Evolutionary conservation across 805 yeast genomes (phyloP), one percentile per base, ranked within the genome.

Genomic region (Tetrapisispora nanseiensis): DNA sequence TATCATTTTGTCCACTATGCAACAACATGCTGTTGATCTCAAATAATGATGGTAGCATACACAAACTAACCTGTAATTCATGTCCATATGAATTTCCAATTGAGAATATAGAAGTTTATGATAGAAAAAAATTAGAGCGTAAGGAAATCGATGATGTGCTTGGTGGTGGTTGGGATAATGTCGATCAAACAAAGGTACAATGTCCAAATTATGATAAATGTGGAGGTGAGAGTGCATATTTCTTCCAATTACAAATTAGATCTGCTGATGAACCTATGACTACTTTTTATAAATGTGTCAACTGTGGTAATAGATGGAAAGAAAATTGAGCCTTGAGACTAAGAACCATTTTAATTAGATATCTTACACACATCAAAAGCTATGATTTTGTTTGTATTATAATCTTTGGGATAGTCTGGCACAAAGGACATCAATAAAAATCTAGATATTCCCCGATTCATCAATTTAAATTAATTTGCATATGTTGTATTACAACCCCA

Each of bases 201-300:
- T 90, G 98, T 70, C 96, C 97, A 3, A 61, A 61, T 40, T 71
- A 77, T 34, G 95, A 86, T 44, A 57, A 69, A 2, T 92, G 98
- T 69, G 95, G 86, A 32, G 80, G 82, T 50, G 83, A 78, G 51
- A 86, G 86, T 63, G 98, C 98, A 0, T 92, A 92, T 65, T 92
- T 86, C 71, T 92, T 89, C 74, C 97, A 92, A 66, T 69, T 92
- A 46, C 98, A 92, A 64, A 92, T 92, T 56, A 74, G 98, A 65
- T 84, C 95, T 47, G 98, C 98, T 2, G 98, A 92, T 73, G 98
- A 92, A 68, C 98, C 98, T 20, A 92, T 92, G 97, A 92, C 98
- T 0, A 90, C 97, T 2, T 92, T 92, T 62, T 90, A 86, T 63
- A 87, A 90, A 63, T 92, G 98, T 68, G 87, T 87, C 29, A 81